These are phyloP conservation scores for Persicaria maculosa DNA, from an alignment of 148 eudicot genomes.

Conservation along the genomic window DNA sequence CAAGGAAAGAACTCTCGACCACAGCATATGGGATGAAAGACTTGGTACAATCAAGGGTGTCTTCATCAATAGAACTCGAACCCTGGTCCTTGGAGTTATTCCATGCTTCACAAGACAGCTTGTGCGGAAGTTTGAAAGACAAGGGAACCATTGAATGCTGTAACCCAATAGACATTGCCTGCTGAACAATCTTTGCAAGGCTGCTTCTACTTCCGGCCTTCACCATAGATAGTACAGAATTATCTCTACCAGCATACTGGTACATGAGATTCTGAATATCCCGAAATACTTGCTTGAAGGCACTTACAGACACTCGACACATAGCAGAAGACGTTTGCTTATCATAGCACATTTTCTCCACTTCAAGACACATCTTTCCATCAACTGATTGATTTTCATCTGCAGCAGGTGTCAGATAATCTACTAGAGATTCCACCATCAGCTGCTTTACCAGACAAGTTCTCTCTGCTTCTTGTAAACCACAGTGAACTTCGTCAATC, in stretches of 20 bases:
- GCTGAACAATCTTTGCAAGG: slow-evolving; percentile 63
- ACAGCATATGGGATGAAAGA: slow-evolving; percentile 63
- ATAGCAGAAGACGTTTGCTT: slow-evolving; percentile 71
- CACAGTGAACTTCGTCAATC: slow-evolving; percentile 60
- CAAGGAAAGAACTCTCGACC: slow-evolving; percentile 50
- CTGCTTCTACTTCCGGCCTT: slow-evolving; percentile 91
- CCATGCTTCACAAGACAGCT: slow-evolving; percentile 75
- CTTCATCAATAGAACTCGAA: slow-evolving; percentile 13
- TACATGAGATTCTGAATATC: slow-evolving; percentile 69
- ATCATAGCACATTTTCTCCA: slow-evolving; percentile 32
- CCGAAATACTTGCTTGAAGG: slow-evolving; percentile 56
- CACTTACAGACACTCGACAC: slow-evolving; percentile 53
- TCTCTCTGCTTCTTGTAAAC: slow-evolving; percentile 65
- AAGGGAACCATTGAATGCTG: slow-evolving; percentile 69
- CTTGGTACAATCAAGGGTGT: slow-evolving; percentile 23
- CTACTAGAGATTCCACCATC: slow-evolving; percentile 45
- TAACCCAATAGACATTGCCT: slow-evolving; percentile 81
- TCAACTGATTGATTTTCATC: slow-evolving; percentile 30
- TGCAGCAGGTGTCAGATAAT: slow-evolving; percentile 34
- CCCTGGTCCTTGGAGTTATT: slow-evolving; percentile 38
- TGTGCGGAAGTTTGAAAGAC: slow-evolving; percentile 57
- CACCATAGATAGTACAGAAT: slow-evolving; percentile 68
- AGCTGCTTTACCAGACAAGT: slow-evolving; percentile 44
- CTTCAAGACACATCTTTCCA: slow-evolving; percentile 21
- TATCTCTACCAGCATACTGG: slow-evolving; percentile 37